Evolutionary conservation across 2,329 filamentous ascomycete species (phyloP), one percentile per base, ranked within the genome.

Genomic region (Claviceps arundinis): DNA sequence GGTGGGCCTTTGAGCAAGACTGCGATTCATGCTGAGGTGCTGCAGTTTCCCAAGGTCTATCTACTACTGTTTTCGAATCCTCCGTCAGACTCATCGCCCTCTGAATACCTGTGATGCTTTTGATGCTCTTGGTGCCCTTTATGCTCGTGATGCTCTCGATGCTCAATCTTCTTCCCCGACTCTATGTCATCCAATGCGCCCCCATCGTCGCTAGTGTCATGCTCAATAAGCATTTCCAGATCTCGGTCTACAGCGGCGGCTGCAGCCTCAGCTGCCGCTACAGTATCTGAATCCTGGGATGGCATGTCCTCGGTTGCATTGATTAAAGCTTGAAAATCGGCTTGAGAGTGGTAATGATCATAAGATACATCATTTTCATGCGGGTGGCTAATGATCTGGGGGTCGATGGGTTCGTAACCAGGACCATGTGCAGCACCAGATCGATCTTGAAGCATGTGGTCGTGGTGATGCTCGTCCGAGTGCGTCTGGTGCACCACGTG

Each of bases 321-420:
- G 2, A 80, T 70, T 2, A 80, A 63, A 1, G 75, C 74, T 52
- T 79, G 75, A 58, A 80, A 78, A 45, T 78, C 72, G 0, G 73
- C 65, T 26, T 76, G 71, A 3, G 68, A 59, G 52, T 68, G 63
- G 57, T 69, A 67, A 48, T 70, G 64, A 50, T 69, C 67, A 54
- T 74, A 75, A 22, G 65, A 58, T 46, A 60, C 61, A 52, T 70
- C 64, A 9, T 61, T 60, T 43, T 54, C 50, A 24, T 44, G 51
- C 40, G 34, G 62, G 40, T 64, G 61, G 24, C 66, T 73, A 58
- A 80, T 79, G 51, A 80, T 79, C 57, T 77, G 76, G n/a, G 77
- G 77, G 59, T 81, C 77, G 62, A 81, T 80, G 26, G 76, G 77
- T 50, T 78, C 74, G 60, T 75, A 76, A 24, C 63, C 55, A 8